Percentiles rank a stretch among this genome's conserved stretches.
These are phyloP conservation scores for Leccinellum albellum DNA, from an alignment of 768 basidiomycete species.

Conservation along the genomic window DNA sequence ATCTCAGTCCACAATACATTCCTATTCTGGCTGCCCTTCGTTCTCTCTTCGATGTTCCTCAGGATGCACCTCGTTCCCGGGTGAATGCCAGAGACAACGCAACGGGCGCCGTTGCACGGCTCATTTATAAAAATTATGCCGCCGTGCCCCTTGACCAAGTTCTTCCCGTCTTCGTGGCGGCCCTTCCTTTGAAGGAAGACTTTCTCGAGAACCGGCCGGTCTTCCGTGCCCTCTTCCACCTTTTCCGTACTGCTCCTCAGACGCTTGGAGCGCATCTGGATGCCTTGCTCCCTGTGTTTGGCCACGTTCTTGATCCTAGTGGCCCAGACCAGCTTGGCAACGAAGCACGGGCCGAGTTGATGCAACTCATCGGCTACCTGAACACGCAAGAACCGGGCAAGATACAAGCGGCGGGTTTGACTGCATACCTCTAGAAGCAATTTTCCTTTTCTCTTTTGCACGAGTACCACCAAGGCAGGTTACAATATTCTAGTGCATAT, in stretches of 20 bases:
- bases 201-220: slow-evolving; percentile 85
- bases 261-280: slow-evolving; percentile 75
- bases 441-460: not conserved
- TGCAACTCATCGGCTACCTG: slow-evolving; percentile 67
- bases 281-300: slow-evolving; percentile 73
- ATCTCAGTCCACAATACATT: slow-evolving; percentile 79
- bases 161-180: slow-evolving; percentile 75
- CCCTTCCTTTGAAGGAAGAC: slow-evolving; percentile 86
- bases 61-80: slow-evolving; percentile 58
- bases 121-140: slow-evolving; percentile 73
- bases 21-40: slow-evolving; percentile 74
- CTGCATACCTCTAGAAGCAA: slow-evolving; percentile 44
- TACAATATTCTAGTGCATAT: slow-evolving; percentile 8
- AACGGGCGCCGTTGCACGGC: slow-evolving; percentile 85
- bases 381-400: slow-evolving; percentile 73
- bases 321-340: slow-evolving; percentile 74
- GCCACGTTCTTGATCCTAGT: slow-evolving; percentile 74
- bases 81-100: slow-evolving; percentile 95
- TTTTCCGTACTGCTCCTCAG: slow-evolving; percentile 75
- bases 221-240: slow-evolving; percentile 83
- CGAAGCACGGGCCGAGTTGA: slow-evolving; percentile 72
- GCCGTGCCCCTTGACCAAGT: slow-evolving; percentile 90
- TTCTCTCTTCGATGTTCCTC: slow-evolving; percentile 69
- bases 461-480: not conserved
- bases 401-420: slow-evolving; percentile 76